Evolutionary conservation across 768 basidiomycete genomes (phyloP).

Genomic region (Rhizopogon rudus): DNA sequence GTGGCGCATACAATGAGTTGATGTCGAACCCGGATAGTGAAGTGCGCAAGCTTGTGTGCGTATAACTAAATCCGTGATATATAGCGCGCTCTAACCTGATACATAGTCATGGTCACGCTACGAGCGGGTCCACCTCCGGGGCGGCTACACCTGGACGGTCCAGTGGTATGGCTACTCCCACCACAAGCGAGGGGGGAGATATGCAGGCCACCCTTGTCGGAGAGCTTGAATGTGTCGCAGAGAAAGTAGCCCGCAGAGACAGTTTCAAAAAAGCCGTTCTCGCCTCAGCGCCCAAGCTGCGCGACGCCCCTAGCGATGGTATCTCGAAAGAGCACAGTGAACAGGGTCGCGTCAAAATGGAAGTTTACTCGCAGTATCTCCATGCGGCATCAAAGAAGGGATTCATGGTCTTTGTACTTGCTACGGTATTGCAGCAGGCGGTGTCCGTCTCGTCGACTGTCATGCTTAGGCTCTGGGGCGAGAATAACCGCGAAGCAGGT

Average conservation of each 20-base stretch:
- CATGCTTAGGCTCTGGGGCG: constrained; percentile 78
- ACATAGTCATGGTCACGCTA: constrained; percentile 41
- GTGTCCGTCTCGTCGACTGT: constrained; percentile 55
- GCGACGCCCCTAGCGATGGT: constrained; percentile 38
- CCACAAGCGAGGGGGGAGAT: constrained; percentile 16
- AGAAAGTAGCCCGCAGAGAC: constrained; percentile 51
- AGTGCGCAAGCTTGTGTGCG: constrained; percentile 73
- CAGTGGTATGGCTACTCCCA: constrained; percentile 21
- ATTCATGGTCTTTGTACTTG: constrained; percentile 59
- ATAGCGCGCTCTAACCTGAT: not conserved
- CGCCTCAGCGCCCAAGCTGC: constrained; percentile 34
- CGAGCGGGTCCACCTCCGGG: constrained; percentile 40
- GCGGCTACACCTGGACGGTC: constrained; percentile 44
- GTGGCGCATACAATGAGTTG: constrained; percentile 58
- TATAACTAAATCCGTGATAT: not conserved
- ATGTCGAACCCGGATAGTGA: constrained; percentile 59
- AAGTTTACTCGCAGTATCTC: constrained; percentile 77
- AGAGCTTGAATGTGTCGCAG: constrained; percentile 33
- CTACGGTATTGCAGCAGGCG: constrained; percentile 51
- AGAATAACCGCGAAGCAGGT: constrained; percentile 62
- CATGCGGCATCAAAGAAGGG: constrained; percentile 72
- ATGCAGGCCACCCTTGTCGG: constrained; percentile 18
- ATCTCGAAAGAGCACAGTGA: constrained; percentile 69
- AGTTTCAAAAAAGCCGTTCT: constrained; percentile 58
- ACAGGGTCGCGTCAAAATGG: constrained; percentile 72